Evolutionary conservation across 2,329 filamentous ascomycete species (phyloP), one percentile per base, ranked within the genome.

Genomic region (Pseudophaeomoniella oleicola): DNA sequence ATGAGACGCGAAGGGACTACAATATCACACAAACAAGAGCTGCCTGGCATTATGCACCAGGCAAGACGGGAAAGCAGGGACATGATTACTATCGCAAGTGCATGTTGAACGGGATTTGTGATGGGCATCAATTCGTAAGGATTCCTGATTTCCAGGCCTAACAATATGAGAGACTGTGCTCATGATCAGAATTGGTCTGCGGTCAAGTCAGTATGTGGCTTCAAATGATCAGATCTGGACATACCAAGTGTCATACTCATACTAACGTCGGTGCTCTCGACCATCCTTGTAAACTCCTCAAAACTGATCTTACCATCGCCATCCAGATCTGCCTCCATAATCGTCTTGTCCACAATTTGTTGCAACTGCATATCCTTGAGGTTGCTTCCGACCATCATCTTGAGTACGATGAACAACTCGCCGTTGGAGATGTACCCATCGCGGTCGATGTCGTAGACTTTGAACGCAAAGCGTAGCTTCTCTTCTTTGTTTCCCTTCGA

Each of bases 361-460:
- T 98, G 90, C 57, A 98, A 66, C 66, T 98, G 90, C 63, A 94
- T 85, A 60, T 98, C 90, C 71, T 98, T 98, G 54, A 98, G 67
- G 62, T 98, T 98, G 67, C 83, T 94, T 41, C 90, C 90, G 36
- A 98, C 90, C 90, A 98, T 98, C 90, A 98, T 98, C 81, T 98
- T 98, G 53, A 98, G 72, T 54, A 98, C 90, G 53, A 98, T 96
- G 61, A 96, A 98, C 36, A 98, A 74, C 68, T 98, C 90, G 52
- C 90, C 90, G 61, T 98, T 98, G 67, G 84, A 93, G 55, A 98
- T 98, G 65, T 83, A 98, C 16, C 90, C 90, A 60, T 98, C 90
- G 42, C 90, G 84, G 62, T 98, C 90, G 54, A 98, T 96, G 59
- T 98, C 90, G 69, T 98, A 98, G 42, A 98, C 90, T 62, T 94